These are phyloP conservation scores for Linderniella brevidens DNA, from an alignment of 257 asterid species.

Conservation along the genomic window DNA sequence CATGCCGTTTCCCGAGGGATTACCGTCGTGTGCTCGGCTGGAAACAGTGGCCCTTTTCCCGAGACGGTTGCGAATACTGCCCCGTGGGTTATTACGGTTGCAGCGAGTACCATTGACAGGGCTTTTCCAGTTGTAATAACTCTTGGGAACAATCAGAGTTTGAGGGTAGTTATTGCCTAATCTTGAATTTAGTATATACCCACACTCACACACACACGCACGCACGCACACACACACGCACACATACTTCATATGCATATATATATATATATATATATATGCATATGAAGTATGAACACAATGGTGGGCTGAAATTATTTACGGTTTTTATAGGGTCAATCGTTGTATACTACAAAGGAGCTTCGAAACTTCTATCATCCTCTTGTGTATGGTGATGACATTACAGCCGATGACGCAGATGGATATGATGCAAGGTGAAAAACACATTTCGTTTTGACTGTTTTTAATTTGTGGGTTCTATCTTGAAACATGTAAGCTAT, in stretches of 20 bases:
- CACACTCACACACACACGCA: too few species aligned
- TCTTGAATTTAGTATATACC: not conserved
- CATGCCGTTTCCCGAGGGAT: slow-evolving; percentile 20
- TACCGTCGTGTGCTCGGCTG: slow-evolving; percentile 25
- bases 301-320: not conserved
- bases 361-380: slow-evolving; percentile 15
- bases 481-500: too few species aligned
- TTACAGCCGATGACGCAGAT: slow-evolving; percentile 12
- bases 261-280: too few species aligned
- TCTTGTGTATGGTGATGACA: slow-evolving; percentile 17
- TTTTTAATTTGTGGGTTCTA: too few species aligned
- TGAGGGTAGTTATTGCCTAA: slow-evolving; percentile 10
- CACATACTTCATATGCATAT: too few species aligned
- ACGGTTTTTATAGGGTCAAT: slow-evolving; percentile 10
- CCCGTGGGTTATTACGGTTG: slow-evolving; percentile 25
- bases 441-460: too few species aligned
- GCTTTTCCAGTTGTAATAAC: slow-evolving; percentile 16
- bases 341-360: slow-evolving; percentile 9
- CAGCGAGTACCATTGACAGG: slow-evolving; percentile 15
- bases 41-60: slow-evolving; percentile 20
- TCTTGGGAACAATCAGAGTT: slow-evolving; percentile 14
- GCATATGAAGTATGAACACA: too few species aligned
- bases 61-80: slow-evolving; percentile 21
- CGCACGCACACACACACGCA: too few species aligned
- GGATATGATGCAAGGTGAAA: slow-evolving; percentile 17